A percentile compares a stretch with the other conserved stretches of the same genome.
phyloP scores from a whole-genome alignment of 768 basidiomycete species.

The Mycena epipterygia region DNA sequence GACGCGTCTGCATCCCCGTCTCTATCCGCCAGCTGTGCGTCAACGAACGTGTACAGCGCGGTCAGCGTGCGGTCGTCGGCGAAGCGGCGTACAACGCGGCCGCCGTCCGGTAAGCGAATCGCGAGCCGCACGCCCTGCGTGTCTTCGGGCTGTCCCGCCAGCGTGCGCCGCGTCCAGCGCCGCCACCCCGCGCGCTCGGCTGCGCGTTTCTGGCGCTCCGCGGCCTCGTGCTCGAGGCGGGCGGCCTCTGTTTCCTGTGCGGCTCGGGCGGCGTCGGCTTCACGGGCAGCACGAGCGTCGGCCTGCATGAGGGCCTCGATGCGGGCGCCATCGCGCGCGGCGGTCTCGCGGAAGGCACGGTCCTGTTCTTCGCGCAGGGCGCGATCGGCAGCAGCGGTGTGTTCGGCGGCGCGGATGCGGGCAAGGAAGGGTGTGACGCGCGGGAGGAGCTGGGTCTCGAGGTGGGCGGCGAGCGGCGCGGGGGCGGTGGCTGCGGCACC shows the following conservation, averaged over 20 bases:
- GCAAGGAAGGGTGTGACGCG: conserved; percentile 84
- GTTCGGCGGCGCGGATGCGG: conserved; percentile 67
- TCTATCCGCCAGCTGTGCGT: conserved; percentile 62
- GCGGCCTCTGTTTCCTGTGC: conserved; percentile 49
- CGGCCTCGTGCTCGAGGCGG: conserved; percentile 50
- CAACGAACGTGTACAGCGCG: conserved; percentile 81
- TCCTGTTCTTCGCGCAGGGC: conserved; percentile 86
- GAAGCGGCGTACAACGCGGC: conserved; percentile 73
- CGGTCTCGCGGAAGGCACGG: conserved; percentile 77
- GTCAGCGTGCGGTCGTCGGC: conserved; percentile 63
- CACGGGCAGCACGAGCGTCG: conserved; percentile 50
- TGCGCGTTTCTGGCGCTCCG: conserved; percentile 51
- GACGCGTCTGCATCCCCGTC: conserved; percentile 59
- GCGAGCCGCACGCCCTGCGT: conserved; percentile 58
- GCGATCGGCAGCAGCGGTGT: conserved; percentile 66
- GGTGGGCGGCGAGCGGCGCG: conserved; percentile 71
- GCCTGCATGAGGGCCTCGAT: conserved; percentile 68
- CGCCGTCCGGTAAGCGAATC: conserved; percentile 68
- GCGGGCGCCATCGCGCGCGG: conserved; percentile 75
- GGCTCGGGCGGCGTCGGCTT: conserved; percentile 46
- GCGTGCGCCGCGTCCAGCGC: conserved; percentile 65
- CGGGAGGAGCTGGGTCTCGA: conserved; percentile 81
- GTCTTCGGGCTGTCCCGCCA: conserved; percentile 52
- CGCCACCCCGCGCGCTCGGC: conserved; percentile 67
- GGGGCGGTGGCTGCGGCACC: conserved; percentile 80